Conservation (phyloP, 177 flowering plant genomes). For the Vitis hybrid region DNA sequence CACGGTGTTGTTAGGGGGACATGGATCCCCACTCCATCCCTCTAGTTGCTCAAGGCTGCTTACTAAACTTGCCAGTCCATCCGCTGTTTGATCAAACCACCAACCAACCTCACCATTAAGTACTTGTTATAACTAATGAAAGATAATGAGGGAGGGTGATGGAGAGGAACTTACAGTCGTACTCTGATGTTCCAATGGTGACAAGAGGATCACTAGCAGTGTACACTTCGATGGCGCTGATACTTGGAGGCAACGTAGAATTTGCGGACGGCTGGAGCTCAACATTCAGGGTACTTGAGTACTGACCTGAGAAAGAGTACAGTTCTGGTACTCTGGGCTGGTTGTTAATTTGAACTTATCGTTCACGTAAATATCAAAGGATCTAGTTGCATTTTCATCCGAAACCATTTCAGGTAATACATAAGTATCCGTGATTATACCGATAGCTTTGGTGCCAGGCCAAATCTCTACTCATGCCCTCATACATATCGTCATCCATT, state of each 20-base stretch:
- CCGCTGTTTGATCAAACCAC: conserved; percentile 11
- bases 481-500: conserved; percentile 11
- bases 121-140: too few species aligned
- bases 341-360: background rate
- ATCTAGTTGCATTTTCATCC: background rate
- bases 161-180: conserved; percentile 14
- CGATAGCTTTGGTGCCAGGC: conserved; percentile 9
- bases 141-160: background rate
- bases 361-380: conserved; percentile 2
- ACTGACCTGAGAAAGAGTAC: background rate
- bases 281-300: background rate
- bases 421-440: too few species aligned
- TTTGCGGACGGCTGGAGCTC: background rate
- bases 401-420: too few species aligned
- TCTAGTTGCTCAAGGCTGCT: conserved; percentile 5
- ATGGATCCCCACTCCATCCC: conserved; percentile 32
- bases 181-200: conserved; percentile 4
- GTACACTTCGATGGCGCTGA: conserved; percentile 22
- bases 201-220: conserved; percentile 5
- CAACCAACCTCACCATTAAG: too few species aligned
- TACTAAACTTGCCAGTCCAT: conserved; percentile 17
- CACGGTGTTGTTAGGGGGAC: conserved; percentile 23
- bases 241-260: conserved; percentile 13
- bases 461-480: conserved; percentile 5
- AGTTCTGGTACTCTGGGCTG: conserved; percentile 3